These are phyloP conservation scores for Rusavskia elegans DNA, from an alignment of 495 filamentous ascomycete genomes.

Conservation along the genomic window DNA sequence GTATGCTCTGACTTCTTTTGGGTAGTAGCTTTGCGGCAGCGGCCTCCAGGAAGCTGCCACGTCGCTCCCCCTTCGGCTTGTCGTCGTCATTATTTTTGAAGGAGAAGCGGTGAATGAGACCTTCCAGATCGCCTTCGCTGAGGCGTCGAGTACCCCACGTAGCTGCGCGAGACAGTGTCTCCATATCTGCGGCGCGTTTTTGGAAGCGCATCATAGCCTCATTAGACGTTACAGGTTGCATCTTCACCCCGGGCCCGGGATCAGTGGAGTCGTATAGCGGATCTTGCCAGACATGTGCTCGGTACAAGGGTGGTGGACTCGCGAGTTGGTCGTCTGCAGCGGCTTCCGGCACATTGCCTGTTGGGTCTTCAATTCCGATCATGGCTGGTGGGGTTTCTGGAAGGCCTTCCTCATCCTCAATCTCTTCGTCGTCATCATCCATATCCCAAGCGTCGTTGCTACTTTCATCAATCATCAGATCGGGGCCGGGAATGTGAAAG, in stretches of 20 bases:
- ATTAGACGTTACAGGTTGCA: conserved; percentile 28
- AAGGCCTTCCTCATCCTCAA: conserved; percentile 11
- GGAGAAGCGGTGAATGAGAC: conserved; percentile 46
- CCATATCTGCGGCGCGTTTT: conserved; percentile 26
- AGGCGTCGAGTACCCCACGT: conserved; percentile 57
- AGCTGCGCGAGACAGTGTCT: conserved; percentile 43
- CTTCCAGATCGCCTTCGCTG: conserved; percentile 46
- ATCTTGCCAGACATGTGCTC: conserved; percentile 30
- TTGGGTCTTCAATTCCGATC: conserved; percentile 18
- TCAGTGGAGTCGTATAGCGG: conserved; percentile 17
- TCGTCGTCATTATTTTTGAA: conserved; percentile 30
- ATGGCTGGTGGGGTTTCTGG: conserved; percentile 20
- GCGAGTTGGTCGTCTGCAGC: conserved; percentile 7
- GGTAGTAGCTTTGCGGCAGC: conserved; percentile 36
- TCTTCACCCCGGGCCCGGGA: conserved; percentile 12
- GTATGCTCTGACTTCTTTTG: conserved; percentile 31
- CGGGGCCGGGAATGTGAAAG: conserved; percentile 27
- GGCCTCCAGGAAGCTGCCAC: conserved; percentile 26
- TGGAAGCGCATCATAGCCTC: conserved; percentile 31
- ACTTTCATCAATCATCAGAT: conserved; percentile 28
- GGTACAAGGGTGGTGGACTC: conserved; percentile 20
- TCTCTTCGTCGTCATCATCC: conserved; percentile 20
- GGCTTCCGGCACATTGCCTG: conserved; percentile 13
- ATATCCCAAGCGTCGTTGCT: conserved; percentile 21
- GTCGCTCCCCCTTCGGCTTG: conserved; percentile 21